phyloP scores from a whole-genome alignment of 306 rosid species.

The Cicer arietinum region DNA sequence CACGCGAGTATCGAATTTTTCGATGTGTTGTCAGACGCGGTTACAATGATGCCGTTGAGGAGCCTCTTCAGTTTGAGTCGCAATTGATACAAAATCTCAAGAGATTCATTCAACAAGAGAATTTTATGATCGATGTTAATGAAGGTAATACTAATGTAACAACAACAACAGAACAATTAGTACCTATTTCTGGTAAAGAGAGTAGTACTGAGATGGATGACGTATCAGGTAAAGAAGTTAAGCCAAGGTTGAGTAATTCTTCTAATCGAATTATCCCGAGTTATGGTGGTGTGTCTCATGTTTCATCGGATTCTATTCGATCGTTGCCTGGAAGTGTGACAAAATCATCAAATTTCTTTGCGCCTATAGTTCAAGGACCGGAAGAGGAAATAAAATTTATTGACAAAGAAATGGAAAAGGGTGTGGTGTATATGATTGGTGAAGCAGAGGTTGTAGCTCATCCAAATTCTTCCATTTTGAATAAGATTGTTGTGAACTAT shows the following conservation, averaged over 20 bases:
- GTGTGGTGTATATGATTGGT: conserved; percentile 75
- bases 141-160: conserved; percentile 18
- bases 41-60: conserved; percentile 61
- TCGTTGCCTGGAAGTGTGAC: not conserved
- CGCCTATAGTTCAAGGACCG: conserved; percentile 45
- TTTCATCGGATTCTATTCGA: conserved; percentile 42
- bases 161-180: conserved; percentile 19
- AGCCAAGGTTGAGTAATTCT: conserved; percentile 16
- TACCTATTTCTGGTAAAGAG: not conserved
- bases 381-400: conserved; percentile 64
- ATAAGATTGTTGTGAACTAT: conserved; percentile 68
- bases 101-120: conserved; percentile 54
- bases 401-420: conserved; percentile 61
- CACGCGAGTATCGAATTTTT: conserved; percentile 62
- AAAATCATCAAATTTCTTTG: conserved; percentile 38
- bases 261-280: conserved; percentile 42
- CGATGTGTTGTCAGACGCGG: conserved; percentile 87
- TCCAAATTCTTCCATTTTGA: conserved; percentile 65
- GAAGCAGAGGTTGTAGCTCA: conserved; percentile 77
- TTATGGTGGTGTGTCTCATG: not conserved
- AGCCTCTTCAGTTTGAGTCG: conserved; percentile 58
- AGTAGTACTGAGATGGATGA: not conserved
- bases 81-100: conserved; percentile 65
- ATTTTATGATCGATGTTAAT: conserved; percentile 41
- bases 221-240: not conserved